These are phyloP conservation scores for Cryphonectria parasitica DNA, from an alignment of 2,329 filamentous ascomycete genomes.

Conservation along the genomic window DNA sequence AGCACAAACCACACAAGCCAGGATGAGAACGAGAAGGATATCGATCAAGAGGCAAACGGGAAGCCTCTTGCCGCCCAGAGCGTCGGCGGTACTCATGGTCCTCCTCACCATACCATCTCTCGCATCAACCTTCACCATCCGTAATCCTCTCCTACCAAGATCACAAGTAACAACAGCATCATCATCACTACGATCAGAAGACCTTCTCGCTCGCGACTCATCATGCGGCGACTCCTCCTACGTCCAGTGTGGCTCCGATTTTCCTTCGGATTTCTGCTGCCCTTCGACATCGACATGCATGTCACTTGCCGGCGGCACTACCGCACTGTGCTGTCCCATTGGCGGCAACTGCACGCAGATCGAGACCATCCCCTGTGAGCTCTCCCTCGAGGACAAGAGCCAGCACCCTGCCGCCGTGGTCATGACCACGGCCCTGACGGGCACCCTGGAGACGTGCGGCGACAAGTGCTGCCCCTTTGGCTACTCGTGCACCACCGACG, in stretches of 20 bases:
- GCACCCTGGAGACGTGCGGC: slow-evolving; percentile 61
- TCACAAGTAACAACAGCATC: neutral
- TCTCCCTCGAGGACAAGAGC: slow-evolving; percentile 62
- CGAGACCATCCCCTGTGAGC: slow-evolving; percentile 66
- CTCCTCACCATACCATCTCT: slow-evolving; percentile 25
- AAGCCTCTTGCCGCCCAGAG: slow-evolving; percentile 16
- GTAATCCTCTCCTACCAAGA: slow-evolving; percentile 1
- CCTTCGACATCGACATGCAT: slow-evolving; percentile 57
- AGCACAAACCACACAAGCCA: neutral
- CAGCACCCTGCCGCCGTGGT: slow-evolving; percentile 61
- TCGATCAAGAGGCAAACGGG: slow-evolving; percentile 19
- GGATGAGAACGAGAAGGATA: slow-evolving; percentile 5
- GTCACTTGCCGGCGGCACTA: slow-evolving; percentile 65
- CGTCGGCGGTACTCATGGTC: slow-evolving; percentile 18
- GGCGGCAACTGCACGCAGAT: slow-evolving; percentile 63
- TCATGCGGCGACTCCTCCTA: slow-evolving; percentile 38
- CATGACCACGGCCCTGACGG: slow-evolving; percentile 67
- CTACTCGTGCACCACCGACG: slow-evolving; percentile 61
- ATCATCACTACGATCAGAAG: slow-evolving; percentile 14
- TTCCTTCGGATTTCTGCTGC: slow-evolving; percentile 73
- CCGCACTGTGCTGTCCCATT: slow-evolving; percentile 71
- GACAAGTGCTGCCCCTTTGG: slow-evolving; percentile 73
- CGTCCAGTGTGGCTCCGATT: slow-evolving; percentile 53
- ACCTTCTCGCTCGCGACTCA: slow-evolving; percentile 23
- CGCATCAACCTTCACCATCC: slow-evolving; percentile 24